Conservation (phyloP, 495 filamentous ascomycete genomes). For the Podospora fimiseda region DNA sequence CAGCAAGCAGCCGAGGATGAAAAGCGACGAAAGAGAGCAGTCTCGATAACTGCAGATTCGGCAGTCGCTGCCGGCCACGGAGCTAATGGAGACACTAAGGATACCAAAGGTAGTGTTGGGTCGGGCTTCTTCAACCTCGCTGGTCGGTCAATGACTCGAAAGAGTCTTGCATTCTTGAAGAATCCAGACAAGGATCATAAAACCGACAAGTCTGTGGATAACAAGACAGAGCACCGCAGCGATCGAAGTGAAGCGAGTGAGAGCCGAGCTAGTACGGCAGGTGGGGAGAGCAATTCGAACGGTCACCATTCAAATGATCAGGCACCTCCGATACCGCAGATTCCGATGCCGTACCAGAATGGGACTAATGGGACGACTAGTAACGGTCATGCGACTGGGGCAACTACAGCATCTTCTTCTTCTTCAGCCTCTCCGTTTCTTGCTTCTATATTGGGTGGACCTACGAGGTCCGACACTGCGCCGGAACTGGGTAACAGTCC, state of each 20-base stretch:
- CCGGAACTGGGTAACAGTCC: constrained; percentile 6
- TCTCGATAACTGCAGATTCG: no score
- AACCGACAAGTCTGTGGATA: constrained; percentile 10
- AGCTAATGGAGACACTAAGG: constrained; percentile 1
- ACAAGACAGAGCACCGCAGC: constrained; percentile 12
- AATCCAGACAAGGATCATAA: constrained; percentile 26
- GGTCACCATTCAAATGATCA: background rate
- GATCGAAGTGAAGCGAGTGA: constrained; percentile 15
- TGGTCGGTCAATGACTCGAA: constrained; percentile 38
- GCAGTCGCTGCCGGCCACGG: background rate
- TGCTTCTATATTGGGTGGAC: background rate
- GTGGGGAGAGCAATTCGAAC: constrained; percentile 1
- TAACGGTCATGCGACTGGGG: constrained; percentile 2
- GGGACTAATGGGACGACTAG: background rate
- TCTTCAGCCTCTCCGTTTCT: constrained; percentile 12
- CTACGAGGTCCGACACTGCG: background rate
- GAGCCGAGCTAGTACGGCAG: constrained; percentile 4
- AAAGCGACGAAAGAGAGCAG: constrained; percentile 31
- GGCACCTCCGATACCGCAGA: background rate
- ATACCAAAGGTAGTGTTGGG: background rate
- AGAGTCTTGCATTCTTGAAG: constrained; percentile 44
- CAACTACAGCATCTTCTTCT: no score
- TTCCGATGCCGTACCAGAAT: background rate
- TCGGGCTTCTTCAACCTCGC: constrained; percentile 33
- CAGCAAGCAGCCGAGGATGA: constrained; percentile 37